Percentiles rank a stretch among this genome's conserved stretches.
phyloP scores from a whole-genome alignment of 495 filamentous ascomycete genomes.

The Penicillium ucsense region DNA sequence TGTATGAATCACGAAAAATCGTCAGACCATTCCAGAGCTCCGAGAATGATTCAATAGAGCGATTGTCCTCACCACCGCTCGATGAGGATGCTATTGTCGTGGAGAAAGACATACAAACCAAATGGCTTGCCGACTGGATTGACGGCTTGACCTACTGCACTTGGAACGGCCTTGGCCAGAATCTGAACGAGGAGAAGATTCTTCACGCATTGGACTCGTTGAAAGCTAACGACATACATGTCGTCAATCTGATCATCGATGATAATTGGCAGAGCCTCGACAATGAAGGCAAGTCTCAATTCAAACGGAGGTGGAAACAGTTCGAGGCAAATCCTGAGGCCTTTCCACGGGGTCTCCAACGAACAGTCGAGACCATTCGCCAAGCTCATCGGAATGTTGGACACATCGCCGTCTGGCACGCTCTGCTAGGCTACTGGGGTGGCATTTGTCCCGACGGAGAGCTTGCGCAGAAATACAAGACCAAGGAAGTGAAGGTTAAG shows the following conservation, averaged over 20 bases:
- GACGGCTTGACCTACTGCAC: conserved; percentile 81
- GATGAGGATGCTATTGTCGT: conserved; percentile 31
- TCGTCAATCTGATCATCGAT: conserved; percentile 82
- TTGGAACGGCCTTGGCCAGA: conserved; percentile 86
- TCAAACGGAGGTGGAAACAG: conserved; percentile 45
- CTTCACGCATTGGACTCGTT: conserved; percentile 62
- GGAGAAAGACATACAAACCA: conserved; percentile 38
- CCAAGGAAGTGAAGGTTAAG: conserved; percentile 51
- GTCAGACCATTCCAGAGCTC: conserved; percentile 30
- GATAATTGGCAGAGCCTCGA: conserved; percentile 91
- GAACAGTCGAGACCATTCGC: conserved; percentile 58
- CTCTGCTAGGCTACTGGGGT: conserved; percentile 93
- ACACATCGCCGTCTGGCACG: conserved; percentile 92
- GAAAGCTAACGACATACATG: conserved; percentile 58
- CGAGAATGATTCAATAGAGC: conserved; percentile 1
- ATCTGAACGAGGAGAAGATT: conserved; percentile 71
- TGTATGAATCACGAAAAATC: conserved; percentile 75
- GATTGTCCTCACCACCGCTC: conserved; percentile 23
- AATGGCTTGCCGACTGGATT: conserved; percentile 83
- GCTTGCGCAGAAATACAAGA: conserved; percentile 71
- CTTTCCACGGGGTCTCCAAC: conserved; percentile 72
- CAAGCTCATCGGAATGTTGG: conserved; percentile 60
- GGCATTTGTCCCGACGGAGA: conserved; percentile 64
- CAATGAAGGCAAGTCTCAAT: conserved; percentile 42
- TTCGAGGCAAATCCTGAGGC: conserved; percentile 78